Percentiles rank a stretch among this genome's conserved stretches.
Conservation (phyloP, 1,284 basidiomycete species). For the Ustilago loliicola region DNA sequence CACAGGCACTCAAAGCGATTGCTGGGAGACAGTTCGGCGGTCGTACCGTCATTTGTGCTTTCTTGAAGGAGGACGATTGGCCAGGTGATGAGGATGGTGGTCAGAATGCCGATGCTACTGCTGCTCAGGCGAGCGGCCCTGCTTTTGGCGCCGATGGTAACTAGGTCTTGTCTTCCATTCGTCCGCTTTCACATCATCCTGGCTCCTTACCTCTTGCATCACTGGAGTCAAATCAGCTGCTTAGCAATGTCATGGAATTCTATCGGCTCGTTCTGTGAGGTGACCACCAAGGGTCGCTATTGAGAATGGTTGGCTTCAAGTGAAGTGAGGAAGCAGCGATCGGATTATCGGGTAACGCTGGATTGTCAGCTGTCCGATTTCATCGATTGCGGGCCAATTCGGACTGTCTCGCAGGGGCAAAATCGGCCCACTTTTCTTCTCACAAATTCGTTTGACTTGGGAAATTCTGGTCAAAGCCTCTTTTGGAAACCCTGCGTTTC, state of each 20-base stretch:
- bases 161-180: background rate
- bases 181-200: background rate
- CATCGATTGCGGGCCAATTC: conserved; percentile 5
- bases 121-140: conserved; percentile 54
- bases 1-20: conserved; percentile 81
- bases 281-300: too few relatives aligned
- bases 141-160: conserved; percentile 28
- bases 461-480: background rate
- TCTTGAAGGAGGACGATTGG: conserved; percentile 67
- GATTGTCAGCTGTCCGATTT: background rate
- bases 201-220: background rate
- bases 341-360: too few relatives aligned
- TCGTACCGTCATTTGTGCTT: conserved; percentile 79
- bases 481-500: background rate
- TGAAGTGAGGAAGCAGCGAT: too few relatives aligned
- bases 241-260: background rate
- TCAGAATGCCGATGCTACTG: conserved; percentile 54
- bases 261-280: too few relatives aligned
- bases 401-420: background rate
- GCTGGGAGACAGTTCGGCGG: conserved; percentile 93
- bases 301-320: too few relatives aligned
- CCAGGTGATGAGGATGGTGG: conserved; percentile 64
- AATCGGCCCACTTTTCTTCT: conserved; percentile 12
- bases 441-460: background rate
- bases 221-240: background rate